Conservation (phyloP, 257 asterid genomes). For the Mitragyna speciosa region DNA sequence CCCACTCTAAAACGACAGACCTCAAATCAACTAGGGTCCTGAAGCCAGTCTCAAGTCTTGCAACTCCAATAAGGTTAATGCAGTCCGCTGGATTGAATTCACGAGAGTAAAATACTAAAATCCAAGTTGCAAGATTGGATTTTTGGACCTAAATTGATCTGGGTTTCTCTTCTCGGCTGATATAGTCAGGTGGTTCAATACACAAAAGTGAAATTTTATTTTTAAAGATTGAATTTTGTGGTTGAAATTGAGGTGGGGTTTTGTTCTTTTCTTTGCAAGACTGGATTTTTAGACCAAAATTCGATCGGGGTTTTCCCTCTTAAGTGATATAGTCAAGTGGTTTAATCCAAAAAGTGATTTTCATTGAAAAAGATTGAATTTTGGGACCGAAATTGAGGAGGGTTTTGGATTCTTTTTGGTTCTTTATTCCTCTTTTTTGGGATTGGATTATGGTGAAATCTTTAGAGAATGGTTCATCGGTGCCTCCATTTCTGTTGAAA, state of each 20-base stretch:
- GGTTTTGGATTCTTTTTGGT: neutral
- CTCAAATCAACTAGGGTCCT: too few relatives aligned
- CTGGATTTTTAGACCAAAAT: neutral
- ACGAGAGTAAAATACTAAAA: neutral
- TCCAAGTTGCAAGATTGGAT: neutral
- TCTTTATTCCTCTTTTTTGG: neutral
- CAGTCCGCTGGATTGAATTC: neutral
- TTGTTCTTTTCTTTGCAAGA: neutral
- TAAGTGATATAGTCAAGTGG: neutral
- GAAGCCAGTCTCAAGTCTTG: conserved; percentile 4
- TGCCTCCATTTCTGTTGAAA: conserved; percentile 82
- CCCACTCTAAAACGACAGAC: neutral
- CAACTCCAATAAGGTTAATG: neutral
- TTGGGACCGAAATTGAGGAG: neutral
- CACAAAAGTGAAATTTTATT: neutral
- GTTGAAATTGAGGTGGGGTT: neutral
- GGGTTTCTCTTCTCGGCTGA: neutral
- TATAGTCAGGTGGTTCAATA: neutral
- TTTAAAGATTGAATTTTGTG: neutral
- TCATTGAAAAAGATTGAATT: neutral
- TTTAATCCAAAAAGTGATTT: neutral
- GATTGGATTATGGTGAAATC: conserved; percentile 70
- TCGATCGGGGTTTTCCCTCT: neutral
- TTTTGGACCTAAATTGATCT: neutral
- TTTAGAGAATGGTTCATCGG: conserved; percentile 63